Conservation (phyloP, 2,329 filamentous ascomycete genomes). For the Akanthomyces muscarius region DNA sequence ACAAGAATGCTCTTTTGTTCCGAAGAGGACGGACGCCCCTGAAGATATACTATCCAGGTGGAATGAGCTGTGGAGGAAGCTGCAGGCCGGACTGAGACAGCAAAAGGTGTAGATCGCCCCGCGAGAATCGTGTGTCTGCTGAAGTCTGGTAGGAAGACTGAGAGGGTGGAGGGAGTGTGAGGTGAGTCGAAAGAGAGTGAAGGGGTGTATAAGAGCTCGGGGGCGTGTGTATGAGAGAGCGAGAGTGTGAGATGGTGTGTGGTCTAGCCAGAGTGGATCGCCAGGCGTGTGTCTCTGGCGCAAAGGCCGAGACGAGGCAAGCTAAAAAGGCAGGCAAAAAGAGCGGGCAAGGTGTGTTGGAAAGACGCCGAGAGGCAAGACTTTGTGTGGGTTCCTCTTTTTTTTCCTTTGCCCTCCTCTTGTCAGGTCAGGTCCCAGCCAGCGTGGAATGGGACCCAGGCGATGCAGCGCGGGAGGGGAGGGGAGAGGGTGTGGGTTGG, state of each 20-base stretch:
- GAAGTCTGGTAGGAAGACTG: conserved; percentile 9
- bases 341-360: conserved; percentile 11
- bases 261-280: background rate
- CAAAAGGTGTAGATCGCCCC: conserved; percentile 31
- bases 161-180: conserved; percentile 8
- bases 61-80: conserved; percentile 34
- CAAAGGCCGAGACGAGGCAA: conserved; percentile 7
- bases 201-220: background rate
- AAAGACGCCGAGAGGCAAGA: conserved; percentile 35
- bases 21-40: conserved; percentile 33
- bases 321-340: background rate
- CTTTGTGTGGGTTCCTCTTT: conserved; percentile 24
- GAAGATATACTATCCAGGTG: conserved; percentile 40
- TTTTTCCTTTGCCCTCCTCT: background rate
- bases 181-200: background rate
- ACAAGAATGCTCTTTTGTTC: conserved; percentile 17
- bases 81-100: conserved; percentile 33
- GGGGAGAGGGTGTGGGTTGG: conserved; percentile 20
- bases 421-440: conserved; percentile 18
- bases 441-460: conserved; percentile 32
- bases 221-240: conserved; percentile 4
- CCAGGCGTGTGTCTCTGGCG: conserved; percentile 10
- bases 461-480: conserved; percentile 25
- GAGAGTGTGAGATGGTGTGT: conserved; percentile 7
- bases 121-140: conserved; percentile 28